Conservation (phyloP, 1,139 yeast species). For the Protomyces arabidopsidicola region DNA sequence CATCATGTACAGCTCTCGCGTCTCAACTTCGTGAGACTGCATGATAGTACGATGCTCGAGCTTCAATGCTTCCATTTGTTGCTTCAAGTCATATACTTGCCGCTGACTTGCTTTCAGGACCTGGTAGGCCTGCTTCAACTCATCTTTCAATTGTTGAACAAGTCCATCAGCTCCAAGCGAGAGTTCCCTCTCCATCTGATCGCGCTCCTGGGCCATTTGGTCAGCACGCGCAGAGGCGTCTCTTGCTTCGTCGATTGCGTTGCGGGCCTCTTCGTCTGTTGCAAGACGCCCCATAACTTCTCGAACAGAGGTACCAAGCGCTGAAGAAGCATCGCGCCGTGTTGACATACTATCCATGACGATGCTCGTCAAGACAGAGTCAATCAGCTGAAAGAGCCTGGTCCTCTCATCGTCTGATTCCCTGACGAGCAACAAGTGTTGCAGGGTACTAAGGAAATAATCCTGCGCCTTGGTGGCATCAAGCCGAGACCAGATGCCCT, state of each 20-base stretch:
- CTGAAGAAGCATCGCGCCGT: constrained; percentile 13
- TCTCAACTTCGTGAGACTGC: constrained; percentile 82
- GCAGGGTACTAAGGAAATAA: constrained; percentile 69
- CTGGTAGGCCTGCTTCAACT: constrained; percentile 67
- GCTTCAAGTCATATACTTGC: constrained; percentile 57
- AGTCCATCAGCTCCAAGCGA: constrained; percentile 81
- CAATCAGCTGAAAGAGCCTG: constrained; percentile 70
- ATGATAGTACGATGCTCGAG: constrained; percentile 66
- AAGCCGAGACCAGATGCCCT: constrained; percentile 64
- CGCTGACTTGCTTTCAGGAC: constrained; percentile 64
- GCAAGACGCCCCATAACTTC: constrained; percentile 70
- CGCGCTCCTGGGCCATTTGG: constrained; percentile 80
- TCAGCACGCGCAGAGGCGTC: constrained; percentile 64
- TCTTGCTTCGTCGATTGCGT: constrained; percentile 70
- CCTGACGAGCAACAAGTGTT: constrained; percentile 63
- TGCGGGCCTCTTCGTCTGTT: constrained; percentile 84
- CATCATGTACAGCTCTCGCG: constrained; percentile 75
- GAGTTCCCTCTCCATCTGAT: constrained; percentile 66
- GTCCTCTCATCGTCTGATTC: constrained; percentile 56
- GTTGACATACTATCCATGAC: constrained; percentile 46
- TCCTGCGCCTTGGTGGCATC: constrained; percentile 65
- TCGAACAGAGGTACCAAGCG: constrained; percentile 55
- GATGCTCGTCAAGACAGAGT: constrained; percentile 76
- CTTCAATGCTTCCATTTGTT: constrained; percentile 65
- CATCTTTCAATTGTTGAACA: constrained; percentile 63